Conservation (phyloP, 1,284 basidiomycete genomes). For the Austroboletus novae-zelandiae region DNA sequence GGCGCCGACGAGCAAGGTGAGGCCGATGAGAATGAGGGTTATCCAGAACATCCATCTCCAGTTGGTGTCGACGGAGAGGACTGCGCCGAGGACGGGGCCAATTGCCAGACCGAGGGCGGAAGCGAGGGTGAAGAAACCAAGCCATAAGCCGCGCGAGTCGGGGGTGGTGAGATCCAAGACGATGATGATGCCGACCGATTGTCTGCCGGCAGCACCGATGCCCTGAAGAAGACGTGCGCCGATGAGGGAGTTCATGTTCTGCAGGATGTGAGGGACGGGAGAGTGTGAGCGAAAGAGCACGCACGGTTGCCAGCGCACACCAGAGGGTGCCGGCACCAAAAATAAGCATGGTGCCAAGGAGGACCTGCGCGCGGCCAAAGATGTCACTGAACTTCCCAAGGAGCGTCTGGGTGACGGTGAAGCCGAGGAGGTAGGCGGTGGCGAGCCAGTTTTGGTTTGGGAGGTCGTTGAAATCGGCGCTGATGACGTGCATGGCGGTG, state of each 20-base stretch:
- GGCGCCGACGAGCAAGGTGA: slow-evolving; percentile 29
- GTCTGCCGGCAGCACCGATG: slow-evolving; percentile 35
- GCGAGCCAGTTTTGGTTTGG: slow-evolving; percentile 35
- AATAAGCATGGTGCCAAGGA: slow-evolving; percentile 36
- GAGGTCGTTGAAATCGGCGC: slow-evolving; percentile 29
- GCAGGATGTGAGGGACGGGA: slow-evolving; percentile 1
- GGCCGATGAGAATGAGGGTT: slow-evolving; percentile 31
- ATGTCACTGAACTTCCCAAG: slow-evolving; percentile 35
- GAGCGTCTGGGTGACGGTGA: slow-evolving; percentile 35
- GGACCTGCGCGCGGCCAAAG: slow-evolving; percentile 33
- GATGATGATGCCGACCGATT: slow-evolving; percentile 34
- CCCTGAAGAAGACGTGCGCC: slow-evolving; percentile 33
- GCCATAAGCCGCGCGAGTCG: slow-evolving; percentile 33
- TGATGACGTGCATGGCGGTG: slow-evolving; percentile 37
- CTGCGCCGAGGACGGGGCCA: slow-evolving; percentile 30
- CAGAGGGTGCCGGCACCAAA: slow-evolving; percentile 33
- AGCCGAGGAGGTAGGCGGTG: slow-evolving; percentile 33
- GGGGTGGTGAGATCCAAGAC: slow-evolving; percentile 32
- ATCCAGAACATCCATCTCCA: slow-evolving; percentile 38
- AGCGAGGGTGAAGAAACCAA: slow-evolving; percentile 34
- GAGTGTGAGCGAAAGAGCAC: slow-evolving; percentile 6
- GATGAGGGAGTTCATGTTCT: slow-evolving; percentile 36
- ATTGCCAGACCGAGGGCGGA: slow-evolving; percentile 32
- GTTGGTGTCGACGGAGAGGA: slow-evolving; percentile 27
- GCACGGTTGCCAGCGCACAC: slow-evolving; percentile 33